Evolutionary conservation across 371 early-diverging fungal species (phyloP), one percentile per base, ranked within the genome.

Genomic region (Mucor mucedo): DNA sequence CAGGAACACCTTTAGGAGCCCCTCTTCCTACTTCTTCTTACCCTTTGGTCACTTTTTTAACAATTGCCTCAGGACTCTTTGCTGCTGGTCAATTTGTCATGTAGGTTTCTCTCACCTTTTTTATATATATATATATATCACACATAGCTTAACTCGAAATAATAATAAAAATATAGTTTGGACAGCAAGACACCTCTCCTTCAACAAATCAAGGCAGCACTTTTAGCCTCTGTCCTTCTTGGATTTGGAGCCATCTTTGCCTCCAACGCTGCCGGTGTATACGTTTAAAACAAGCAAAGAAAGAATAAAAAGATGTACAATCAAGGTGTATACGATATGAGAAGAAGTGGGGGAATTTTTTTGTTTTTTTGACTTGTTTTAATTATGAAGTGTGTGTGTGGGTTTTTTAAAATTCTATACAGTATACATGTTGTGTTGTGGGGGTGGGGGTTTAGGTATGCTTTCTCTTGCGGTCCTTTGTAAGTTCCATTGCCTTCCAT

Each of bases 211-310:
- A 69, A 73, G 35, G 66, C 73, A 2, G 74, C 82, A 6, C 11
- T 77, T 21, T 7, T 75, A 28, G 79, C 82, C 16, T 75, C 82
- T 6, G 11, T 77, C 4, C 69, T 82, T 38, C 69, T 82, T n/a
- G 82, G 82, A 29, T 67, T 79, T 58, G 82, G 79, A 41, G 60
- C 70, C 30, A 65, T 83, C 29, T 81, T 82, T 48, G 77, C 80
- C 29, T 80, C 78, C 35, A 73, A 78, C 33, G 69, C 80, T 7
- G 79, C 79, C 30, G 82, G 82, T 47, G 63, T 82, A 35, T 82
- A 79, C 65, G 70, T 82, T 41, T 82, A 82, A 67, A 48, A 11
- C 48, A 47, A 47, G 21, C 21, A 21, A 21, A 21, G 21, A 21
- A 21, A 21, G 21, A 21, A 21, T 21, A 21, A 21, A 21, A 21